phyloP scores from a whole-genome alignment of 108 stramenopile genomes.

The Nitzschia sp. region DNA sequence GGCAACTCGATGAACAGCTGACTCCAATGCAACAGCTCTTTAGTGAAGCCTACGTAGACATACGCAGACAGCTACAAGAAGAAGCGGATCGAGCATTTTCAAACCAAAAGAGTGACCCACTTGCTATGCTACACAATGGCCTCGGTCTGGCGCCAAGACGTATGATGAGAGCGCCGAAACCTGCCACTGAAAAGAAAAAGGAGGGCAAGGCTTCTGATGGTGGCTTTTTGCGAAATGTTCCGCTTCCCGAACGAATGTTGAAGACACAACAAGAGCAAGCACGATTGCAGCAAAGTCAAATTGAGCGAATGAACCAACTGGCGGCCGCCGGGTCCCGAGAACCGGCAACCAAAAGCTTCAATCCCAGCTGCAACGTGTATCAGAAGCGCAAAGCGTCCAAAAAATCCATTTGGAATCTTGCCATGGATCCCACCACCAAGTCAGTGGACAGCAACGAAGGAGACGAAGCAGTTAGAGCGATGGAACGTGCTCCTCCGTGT shows the following conservation, averaged over 20 bases:
- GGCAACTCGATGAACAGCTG: slow-evolving; percentile 52
- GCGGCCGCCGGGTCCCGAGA: background rate
- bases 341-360: background rate
- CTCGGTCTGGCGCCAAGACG: slow-evolving; percentile 38
- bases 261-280: slow-evolving; percentile 33
- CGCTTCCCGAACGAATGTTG: slow-evolving; percentile 52
- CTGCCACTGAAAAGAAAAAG: slow-evolving; percentile 12
- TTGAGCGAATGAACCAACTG: slow-evolving; percentile 32
- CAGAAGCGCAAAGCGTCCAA: slow-evolving; percentile 44
- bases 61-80: slow-evolving; percentile 61
- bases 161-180: slow-evolving; percentile 25
- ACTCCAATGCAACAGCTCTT: slow-evolving; percentile 64
- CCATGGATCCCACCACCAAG: slow-evolving; percentile 33
- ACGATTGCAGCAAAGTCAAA: slow-evolving; percentile 22
- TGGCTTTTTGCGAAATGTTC: slow-evolving; percentile 59
- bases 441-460: slow-evolving; percentile 5
- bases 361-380: slow-evolving; percentile 4
- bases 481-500: slow-evolving; percentile 11
- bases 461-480: slow-evolving; percentile 5
- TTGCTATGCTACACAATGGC: slow-evolving; percentile 32
- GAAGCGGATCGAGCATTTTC: slow-evolving; percentile 59
- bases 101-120: slow-evolving; percentile 32
- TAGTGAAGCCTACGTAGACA: slow-evolving; percentile 67
- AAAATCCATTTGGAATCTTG: slow-evolving; percentile 71
- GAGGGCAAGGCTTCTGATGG: slow-evolving; percentile 46